Conservation (phyloP, 176 grass and related monocot genomes). For the Pharus latifolius region DNA sequence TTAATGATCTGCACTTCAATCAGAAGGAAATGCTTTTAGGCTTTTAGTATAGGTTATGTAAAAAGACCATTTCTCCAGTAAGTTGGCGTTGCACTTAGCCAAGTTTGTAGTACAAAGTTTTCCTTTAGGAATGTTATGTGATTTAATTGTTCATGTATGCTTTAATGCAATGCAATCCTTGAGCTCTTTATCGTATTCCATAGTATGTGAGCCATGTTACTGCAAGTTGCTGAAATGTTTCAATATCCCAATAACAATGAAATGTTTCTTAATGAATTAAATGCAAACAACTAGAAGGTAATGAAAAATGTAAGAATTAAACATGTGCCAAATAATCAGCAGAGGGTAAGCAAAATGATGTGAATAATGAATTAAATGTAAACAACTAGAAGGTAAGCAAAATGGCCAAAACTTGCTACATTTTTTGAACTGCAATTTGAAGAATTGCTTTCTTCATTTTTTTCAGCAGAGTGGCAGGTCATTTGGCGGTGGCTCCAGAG, state of each 20-base stretch:
- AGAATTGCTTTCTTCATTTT: background rate
- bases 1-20: background rate
- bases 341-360: no score
- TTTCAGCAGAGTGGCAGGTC: conserved; percentile 70
- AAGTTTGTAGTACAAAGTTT: background rate
- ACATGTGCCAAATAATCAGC: background rate
- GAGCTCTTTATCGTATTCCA: background rate
- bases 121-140: background rate
- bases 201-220: no score
- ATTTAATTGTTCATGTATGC: background rate
- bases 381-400: background rate
- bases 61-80: background rate
- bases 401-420: background rate
- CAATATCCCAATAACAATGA: background rate
- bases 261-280: conserved; percentile 10
- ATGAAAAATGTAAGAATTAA: background rate
- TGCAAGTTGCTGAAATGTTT: no score
- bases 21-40: background rate
- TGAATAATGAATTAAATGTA: no score
- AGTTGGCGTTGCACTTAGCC: background rate
- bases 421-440: background rate
- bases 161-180: background rate
- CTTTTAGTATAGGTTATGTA: conserved; percentile 6
- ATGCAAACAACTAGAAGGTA: background rate
- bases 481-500: conserved; percentile 39